These are phyloP conservation scores for Claviceps digitariae DNA, from an alignment of 2,329 filamentous ascomycete species.

Conservation along the genomic window DNA sequence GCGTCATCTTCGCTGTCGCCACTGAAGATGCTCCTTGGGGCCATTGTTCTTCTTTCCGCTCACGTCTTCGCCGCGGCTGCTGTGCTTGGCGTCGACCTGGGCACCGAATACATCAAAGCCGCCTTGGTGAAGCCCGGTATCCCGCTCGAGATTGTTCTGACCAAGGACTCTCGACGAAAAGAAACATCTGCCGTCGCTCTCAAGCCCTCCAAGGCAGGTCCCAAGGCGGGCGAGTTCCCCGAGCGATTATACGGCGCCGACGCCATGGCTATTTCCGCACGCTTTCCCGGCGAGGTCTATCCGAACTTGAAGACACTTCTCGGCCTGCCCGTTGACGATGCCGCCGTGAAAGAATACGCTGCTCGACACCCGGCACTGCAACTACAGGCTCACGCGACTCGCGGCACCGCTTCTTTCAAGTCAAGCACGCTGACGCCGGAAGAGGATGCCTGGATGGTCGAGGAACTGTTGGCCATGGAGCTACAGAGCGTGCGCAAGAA, in stretches of 20 bases:
- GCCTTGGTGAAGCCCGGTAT: slow-evolving; percentile 92
- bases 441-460: slow-evolving; percentile 61
- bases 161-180: slow-evolving; percentile 95
- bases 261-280: slow-evolving; percentile 70
- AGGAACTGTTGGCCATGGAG: slow-evolving; percentile 94
- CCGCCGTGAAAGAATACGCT: slow-evolving; percentile 55
- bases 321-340: slow-evolving; percentile 52
- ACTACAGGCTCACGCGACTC: slow-evolving; percentile 43
- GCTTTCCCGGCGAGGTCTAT: slow-evolving; percentile 89
- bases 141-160: slow-evolving; percentile 92
- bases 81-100: slow-evolving; percentile 84
- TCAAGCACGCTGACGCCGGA: slow-evolving; percentile 52
- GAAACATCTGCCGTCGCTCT: slow-evolving; percentile 85
- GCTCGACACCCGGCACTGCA: slow-evolving; percentile 66
- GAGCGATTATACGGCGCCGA: slow-evolving; percentile 88
- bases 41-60: slow-evolving; percentile 22
- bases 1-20: slow-evolving; percentile 20
- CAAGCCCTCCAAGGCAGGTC: slow-evolving; percentile 62
- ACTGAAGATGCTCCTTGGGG: slow-evolving; percentile 25
- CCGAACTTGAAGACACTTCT: slow-evolving; percentile 84
- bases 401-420: slow-evolving; percentile 68
- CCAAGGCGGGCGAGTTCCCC: slow-evolving; percentile 56
- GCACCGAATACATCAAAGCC: slow-evolving; percentile 95
- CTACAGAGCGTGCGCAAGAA: slow-evolving; percentile 83
- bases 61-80: slow-evolving; percentile 47